phyloP scores from a whole-genome alignment of 768 basidiomycete genomes.

The Hebeloma cylindrosporum region DNA sequence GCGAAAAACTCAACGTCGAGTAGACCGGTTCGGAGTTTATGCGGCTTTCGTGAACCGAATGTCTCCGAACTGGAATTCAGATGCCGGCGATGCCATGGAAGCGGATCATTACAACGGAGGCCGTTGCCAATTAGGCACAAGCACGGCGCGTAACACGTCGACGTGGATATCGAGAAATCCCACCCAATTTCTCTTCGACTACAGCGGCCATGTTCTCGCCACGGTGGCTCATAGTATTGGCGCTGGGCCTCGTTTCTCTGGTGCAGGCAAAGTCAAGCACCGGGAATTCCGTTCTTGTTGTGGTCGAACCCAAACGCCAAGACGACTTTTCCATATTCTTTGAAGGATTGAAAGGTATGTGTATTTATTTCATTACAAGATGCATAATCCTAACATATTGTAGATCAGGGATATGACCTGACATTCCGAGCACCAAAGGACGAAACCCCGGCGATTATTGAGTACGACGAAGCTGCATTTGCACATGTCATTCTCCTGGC shows the following conservation, averaged over 20 bases:
- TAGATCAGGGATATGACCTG: slow-evolving; percentile 82
- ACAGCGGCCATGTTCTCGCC: slow-evolving; percentile 38
- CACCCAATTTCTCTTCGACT: slow-evolving; percentile 9
- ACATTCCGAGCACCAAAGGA: slow-evolving; percentile 87
- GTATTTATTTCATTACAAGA: background rate
- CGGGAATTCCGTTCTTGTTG: slow-evolving; percentile 80
- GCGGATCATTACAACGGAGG: too few species aligned
- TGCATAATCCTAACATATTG: slow-evolving; percentile 4
- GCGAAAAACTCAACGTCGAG: background rate
- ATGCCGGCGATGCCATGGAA: too few species aligned
- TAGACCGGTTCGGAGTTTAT: slow-evolving; percentile 28
- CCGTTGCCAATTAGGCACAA: slow-evolving; percentile 25
- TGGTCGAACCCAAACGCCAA: slow-evolving; percentile 72
- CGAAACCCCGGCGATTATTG: slow-evolving; percentile 59
- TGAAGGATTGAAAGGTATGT: slow-evolving; percentile 67
- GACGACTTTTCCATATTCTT: slow-evolving; percentile 85
- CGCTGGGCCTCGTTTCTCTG: slow-evolving; percentile 28
- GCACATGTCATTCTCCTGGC: slow-evolving; percentile 87
- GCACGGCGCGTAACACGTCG: slow-evolving; percentile 21
- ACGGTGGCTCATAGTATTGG: slow-evolving; percentile 35
- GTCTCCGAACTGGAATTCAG: too few species aligned
- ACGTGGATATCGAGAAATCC: slow-evolving; percentile 29
- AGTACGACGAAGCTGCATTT: slow-evolving; percentile 74
- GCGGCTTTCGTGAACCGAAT: too few species aligned
- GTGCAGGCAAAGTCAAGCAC: slow-evolving; percentile 71